Base-by-base conservation (phyloP, 768 basidiomycete species). In the Dacryopinax primogenitus region DNA sequence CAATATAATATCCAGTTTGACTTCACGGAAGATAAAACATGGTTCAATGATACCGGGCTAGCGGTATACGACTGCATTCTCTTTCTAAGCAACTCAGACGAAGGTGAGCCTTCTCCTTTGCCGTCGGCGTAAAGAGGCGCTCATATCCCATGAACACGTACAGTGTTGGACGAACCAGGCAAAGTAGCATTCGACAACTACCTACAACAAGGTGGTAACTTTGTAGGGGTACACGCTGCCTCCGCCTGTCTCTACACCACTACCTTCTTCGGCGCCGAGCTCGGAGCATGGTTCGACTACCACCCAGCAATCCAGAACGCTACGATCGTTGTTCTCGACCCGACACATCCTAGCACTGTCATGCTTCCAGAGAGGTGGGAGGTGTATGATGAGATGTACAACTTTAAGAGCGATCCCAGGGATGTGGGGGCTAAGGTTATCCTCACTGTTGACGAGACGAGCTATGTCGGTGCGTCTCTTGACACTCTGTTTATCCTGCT, bases 371-470 rank as follows among this genome's bases (percentile, higher is more conserved):
- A 72, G 35, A 66, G 69, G 45, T 77, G 75, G 75, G 62, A 73
- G 69, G 33, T 75, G 70, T 64, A 72, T 71, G 77, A 77, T 63
- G 77, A 77, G 66, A 86, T 83, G 76, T 89, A 89, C 71, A 84
- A 86, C 69, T 89, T 87, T 72, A 78, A 84, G 65, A 84, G 83
- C 3, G 86, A 90, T 72, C 88, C 88, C 33, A 78, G 87, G 63
- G 71, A 71, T 0, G 69, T 86, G 1, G 87, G 86, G 11, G 86
- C 86, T 0, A 74, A 76, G 11, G 80, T 91, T 1, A 67, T 90
- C 3, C 76, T 91, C 9, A 76, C 81, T 3, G 88, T 85, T 0
- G 79, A 90, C 69, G 86, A 87, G 69, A 79, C 80, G 4, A 86
- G 80, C 47, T 87, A 87, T 70, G 72, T 72, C 33, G 82, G 86